Percentiles rank a stretch among this genome's conserved stretches.
Conservation (phyloP, 2,329 filamentous ascomycete genomes). For the Epichloe gansuensis region DNA sequence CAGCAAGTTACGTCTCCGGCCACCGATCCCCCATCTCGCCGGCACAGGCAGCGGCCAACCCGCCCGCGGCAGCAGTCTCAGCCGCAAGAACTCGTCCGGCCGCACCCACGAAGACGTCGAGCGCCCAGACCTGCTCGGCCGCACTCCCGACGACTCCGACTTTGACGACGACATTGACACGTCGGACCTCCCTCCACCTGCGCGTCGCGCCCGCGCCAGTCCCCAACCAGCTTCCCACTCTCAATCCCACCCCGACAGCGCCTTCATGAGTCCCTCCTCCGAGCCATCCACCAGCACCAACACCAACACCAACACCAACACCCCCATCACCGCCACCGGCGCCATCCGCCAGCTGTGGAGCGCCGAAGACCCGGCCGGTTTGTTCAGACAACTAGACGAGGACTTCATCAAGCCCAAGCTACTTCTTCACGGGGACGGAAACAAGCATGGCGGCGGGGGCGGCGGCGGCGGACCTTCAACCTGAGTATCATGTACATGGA, state of each 20-base stretch:
- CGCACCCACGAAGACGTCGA: constrained; percentile 36
- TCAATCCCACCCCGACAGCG: constrained; percentile 11
- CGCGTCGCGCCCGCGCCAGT: constrained; percentile 25
- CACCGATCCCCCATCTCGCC: constrained; percentile 33
- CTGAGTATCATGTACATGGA: no score
- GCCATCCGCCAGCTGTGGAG: constrained; percentile 74
- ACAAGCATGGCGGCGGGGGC: constrained; percentile 11
- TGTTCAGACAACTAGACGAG: constrained; percentile 89
- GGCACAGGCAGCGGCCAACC: constrained; percentile 25
- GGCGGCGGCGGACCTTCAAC: constrained; percentile 10
- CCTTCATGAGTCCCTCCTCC: constrained; percentile 18
- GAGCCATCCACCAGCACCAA: constrained; percentile 18
- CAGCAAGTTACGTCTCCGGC: constrained; percentile 40
- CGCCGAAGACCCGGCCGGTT: constrained; percentile 74
- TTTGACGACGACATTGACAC: constrained; percentile 52
- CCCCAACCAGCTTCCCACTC: constrained; percentile 13
- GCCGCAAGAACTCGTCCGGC: constrained; percentile 36
- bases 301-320: constrained; percentile 9
- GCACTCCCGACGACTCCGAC: constrained; percentile 43
- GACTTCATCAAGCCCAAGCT: constrained; percentile 90
- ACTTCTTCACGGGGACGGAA: constrained; percentile 57
- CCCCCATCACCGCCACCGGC: constrained; percentile 56
- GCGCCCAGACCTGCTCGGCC: constrained; percentile 42
- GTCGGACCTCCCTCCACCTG: constrained; percentile 53
- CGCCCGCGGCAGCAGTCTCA: constrained; percentile 38